Evolutionary conservation across 2,329 filamentous ascomycete genomes (phyloP), one percentile per base, ranked within the genome.

Genomic region (Colletotrichum sublineola): DNA sequence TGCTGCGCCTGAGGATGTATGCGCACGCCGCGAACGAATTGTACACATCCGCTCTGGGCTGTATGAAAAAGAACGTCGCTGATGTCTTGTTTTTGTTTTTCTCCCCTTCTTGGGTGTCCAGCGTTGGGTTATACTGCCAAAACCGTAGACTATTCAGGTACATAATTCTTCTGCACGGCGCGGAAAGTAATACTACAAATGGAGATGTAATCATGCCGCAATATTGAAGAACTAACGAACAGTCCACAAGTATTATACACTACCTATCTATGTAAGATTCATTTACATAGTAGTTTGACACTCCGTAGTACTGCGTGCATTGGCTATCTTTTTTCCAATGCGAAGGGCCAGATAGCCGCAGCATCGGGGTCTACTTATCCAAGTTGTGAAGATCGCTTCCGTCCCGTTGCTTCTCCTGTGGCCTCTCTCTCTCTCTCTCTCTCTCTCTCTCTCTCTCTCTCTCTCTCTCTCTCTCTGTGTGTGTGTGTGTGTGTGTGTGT

Each of bases 141-240:
- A 62, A 15, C 31, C 38, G 63, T 67, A 57, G 63, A 61, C 33
- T 52, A 12, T 67, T 71, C 68, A 24, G 50, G 68, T 67, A 71
- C 31, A 67, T 67, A 67, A 57, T 63, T 67, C 33, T 15, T 60
- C 57, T 55, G 46, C 36, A 57, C 33, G 42, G 50, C 2, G 48
- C 57, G 15, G 40, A 63, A 50, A 48, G 31, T 71, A 67, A 67
- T 71, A 40, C 56, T 50, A 68, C 50, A 33, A 42, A 36, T 5
- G 42, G 60, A 42, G 50, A 64, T 8, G 11, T 14, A 42, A 8
- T 44, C 50, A 33, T n/a, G 31, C 8, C 4, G 31, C 46, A 55
- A 55, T 15, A 20, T 18, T n/a, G 12, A n/a, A 57, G 24, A 5
- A 40, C 14, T 14, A 11, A 11, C 36, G 15, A 12, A n/a, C n/a